Evolutionary conservation across 768 basidiomycete species (phyloP).

Genomic region (Amanita subjunquillea): DNA sequence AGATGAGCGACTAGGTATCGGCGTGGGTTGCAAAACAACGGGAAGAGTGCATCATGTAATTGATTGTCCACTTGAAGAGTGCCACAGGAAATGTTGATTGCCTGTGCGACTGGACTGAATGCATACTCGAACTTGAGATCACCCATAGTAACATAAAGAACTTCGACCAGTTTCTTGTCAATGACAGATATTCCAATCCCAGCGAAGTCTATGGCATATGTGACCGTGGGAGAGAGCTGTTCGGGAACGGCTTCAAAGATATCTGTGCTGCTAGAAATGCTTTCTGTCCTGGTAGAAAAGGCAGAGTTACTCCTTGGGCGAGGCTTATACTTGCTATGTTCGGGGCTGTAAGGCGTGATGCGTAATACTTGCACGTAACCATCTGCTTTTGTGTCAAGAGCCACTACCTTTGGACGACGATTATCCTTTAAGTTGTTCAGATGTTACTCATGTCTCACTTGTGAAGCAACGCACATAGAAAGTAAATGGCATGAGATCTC

Average conservation of each 20-base stretch:
- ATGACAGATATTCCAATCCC: conserved; percentile 91
- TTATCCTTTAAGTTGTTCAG: conserved; percentile 28
- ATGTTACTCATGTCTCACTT: neutral
- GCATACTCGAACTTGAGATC: conserved; percentile 78
- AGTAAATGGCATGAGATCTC: conserved; percentile 81
- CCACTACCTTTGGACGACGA: conserved; percentile 55
- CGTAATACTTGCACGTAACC: conserved; percentile 75
- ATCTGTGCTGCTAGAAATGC: conserved; percentile 56
- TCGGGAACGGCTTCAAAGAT: conserved; percentile 81
- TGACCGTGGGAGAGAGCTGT: conserved; percentile 56
- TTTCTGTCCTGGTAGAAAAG: conserved; percentile 50
- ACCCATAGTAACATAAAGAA: conserved; percentile 78
- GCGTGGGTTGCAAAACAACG: conserved; percentile 94
- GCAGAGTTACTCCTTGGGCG: conserved; percentile 36
- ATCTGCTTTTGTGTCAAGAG: conserved; percentile 89
- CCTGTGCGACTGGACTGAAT: conserved; percentile 68
- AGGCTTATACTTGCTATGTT: conserved; percentile 82
- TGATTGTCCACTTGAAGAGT: conserved; percentile 95
- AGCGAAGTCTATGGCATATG: conserved; percentile 65
- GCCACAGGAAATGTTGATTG: conserved; percentile 74
- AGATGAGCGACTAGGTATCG: conserved; percentile 65
- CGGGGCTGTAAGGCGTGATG: conserved; percentile 80
- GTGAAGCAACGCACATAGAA: conserved; percentile 49
- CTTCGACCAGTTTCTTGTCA: conserved; percentile 80
- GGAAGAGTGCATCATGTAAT: conserved; percentile 90